These are phyloP conservation scores for Heliocybe sulcata DNA, from an alignment of 1,284 basidiomycete species.

Conservation along the genomic window DNA sequence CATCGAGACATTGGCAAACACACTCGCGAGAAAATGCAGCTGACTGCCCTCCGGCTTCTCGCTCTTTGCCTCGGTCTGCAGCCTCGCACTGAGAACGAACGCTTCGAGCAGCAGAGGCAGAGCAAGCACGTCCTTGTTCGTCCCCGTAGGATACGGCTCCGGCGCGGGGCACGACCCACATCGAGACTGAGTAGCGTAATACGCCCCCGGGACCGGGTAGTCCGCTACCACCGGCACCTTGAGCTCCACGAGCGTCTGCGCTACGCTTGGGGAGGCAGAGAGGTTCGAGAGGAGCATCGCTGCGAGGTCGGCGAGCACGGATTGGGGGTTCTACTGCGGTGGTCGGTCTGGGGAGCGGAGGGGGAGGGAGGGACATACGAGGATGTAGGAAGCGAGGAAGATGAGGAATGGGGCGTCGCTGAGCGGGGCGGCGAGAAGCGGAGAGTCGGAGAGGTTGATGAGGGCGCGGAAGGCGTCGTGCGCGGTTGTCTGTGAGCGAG, in stretches of 20 bases:
- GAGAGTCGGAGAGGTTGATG: conserved; percentile 89
- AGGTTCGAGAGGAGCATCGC: conserved; percentile 97
- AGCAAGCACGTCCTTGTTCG: conserved; percentile 51
- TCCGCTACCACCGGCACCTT: conserved; percentile 59
- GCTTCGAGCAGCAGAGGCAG: conserved; percentile 80
- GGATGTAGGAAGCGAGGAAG: conserved; percentile 88
- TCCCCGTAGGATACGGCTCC: conserved; percentile 52
- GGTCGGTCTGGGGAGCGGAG: neutral
- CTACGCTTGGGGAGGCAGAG: conserved; percentile 71
- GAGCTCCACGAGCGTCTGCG: conserved; percentile 60
- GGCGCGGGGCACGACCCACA: conserved; percentile 65
- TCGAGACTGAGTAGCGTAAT: conserved; percentile 69
- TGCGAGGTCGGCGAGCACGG: conserved; percentile 89
- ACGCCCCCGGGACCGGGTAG: conserved; percentile 31
- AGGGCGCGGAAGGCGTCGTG: conserved; percentile 95
- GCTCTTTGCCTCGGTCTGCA: conserved; percentile 35
- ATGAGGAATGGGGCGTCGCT: conserved; percentile 72
- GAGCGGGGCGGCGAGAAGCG: conserved; percentile 62
- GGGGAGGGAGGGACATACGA: conserved; percentile 49
- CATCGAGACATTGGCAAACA: conserved; percentile 85
- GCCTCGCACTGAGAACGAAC: conserved; percentile 67
- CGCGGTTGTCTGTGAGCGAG: conserved; percentile 65
- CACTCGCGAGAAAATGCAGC: conserved; percentile 85
- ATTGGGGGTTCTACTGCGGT: conserved; percentile 69
- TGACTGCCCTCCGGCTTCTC: conserved; percentile 62